Percentiles rank a stretch among this genome's conserved stretches.
Evolutionary conservation across 176 grass and related monocot genomes (phyloP).

Genomic region (Stipa capillata): DNA sequence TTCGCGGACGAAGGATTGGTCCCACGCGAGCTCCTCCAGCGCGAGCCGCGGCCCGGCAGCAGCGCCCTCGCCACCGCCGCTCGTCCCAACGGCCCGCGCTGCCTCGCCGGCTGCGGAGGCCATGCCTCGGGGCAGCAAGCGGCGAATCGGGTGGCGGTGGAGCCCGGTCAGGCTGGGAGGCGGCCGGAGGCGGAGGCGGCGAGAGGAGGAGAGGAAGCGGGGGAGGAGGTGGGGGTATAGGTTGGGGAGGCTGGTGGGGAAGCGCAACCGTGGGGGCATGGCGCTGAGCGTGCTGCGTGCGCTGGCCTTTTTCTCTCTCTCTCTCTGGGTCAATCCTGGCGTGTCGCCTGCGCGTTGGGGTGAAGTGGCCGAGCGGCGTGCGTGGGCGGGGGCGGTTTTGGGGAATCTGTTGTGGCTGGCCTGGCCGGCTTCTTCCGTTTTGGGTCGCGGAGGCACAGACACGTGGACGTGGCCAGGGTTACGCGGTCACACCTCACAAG

Average conservation of each 20-base stretch:
- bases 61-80: neutral
- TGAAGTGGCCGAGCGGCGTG: neutral
- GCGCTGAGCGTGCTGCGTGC: conserved; percentile 5
- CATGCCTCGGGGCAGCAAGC: conserved; percentile 5
- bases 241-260: conserved; percentile 1
- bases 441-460: too few relatives aligned
- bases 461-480: too few relatives aligned
- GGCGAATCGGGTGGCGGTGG: neutral
- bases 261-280: conserved; percentile 40
- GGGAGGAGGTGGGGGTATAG: neutral
- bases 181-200: neutral
- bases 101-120: conserved; percentile 10
- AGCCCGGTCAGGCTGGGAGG: neutral
- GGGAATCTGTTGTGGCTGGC: too few relatives aligned
- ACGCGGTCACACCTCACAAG: too few relatives aligned
- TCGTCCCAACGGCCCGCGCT: neutral
- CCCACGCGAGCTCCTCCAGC: conserved; percentile 82
- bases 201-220: neutral
- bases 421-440: too few relatives aligned
- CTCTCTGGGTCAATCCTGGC: neutral
- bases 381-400: neutral
- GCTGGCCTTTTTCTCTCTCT: neutral
- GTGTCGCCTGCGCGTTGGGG: neutral
- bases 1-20: conserved; percentile 74
- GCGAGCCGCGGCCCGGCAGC: neutral